These are phyloP conservation scores for Kwoniella shivajii DNA, from an alignment of 1,284 basidiomycete species.

Conservation along the genomic window DNA sequence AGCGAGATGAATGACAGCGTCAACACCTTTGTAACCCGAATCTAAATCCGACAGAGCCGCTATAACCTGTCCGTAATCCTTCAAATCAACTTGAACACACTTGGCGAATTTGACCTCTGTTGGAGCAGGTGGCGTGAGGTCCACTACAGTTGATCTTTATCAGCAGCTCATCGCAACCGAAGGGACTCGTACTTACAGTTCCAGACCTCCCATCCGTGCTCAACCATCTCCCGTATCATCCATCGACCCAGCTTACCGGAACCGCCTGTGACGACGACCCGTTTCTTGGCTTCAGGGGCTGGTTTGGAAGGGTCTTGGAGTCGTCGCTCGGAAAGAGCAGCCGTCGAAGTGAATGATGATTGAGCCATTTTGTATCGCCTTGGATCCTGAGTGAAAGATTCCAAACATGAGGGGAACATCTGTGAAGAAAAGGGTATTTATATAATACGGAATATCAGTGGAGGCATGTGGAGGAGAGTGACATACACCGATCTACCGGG, in stretches of 20 bases:
- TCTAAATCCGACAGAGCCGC: slow-evolving; percentile 39
- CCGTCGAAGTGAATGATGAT: slow-evolving; percentile 25
- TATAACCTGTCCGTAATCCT: slow-evolving; percentile 50
- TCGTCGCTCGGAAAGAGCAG: slow-evolving; percentile 27
- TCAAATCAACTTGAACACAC: slow-evolving; percentile 44
- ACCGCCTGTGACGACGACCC: slow-evolving; percentile 50
- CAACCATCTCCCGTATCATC: slow-evolving; percentile 46
- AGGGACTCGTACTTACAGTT: slow-evolving; percentile 23
- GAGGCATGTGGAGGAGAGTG: neutral
- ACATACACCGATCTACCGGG: slow-evolving; percentile 2
- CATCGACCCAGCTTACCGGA: slow-evolving; percentile 49
- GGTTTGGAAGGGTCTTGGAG: slow-evolving; percentile 22
- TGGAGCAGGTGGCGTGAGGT: slow-evolving; percentile 29
- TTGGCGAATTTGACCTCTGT: slow-evolving; percentile 39
- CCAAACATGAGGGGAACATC: neutral
- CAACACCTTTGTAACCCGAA: slow-evolving; percentile 48
- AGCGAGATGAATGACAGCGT: slow-evolving; percentile 53
- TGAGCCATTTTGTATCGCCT: neutral
- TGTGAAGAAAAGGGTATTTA: neutral
- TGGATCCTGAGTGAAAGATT: slow-evolving; percentile 3
- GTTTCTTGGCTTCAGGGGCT: slow-evolving; percentile 22
- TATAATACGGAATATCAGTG: neutral
- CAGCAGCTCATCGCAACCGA: neutral
- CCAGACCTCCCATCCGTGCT: slow-evolving; percentile 41
- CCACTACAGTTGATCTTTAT: slow-evolving; percentile 20